Conservation (phyloP, 441 rosid species). For the Biscutella auriculata region DNA sequence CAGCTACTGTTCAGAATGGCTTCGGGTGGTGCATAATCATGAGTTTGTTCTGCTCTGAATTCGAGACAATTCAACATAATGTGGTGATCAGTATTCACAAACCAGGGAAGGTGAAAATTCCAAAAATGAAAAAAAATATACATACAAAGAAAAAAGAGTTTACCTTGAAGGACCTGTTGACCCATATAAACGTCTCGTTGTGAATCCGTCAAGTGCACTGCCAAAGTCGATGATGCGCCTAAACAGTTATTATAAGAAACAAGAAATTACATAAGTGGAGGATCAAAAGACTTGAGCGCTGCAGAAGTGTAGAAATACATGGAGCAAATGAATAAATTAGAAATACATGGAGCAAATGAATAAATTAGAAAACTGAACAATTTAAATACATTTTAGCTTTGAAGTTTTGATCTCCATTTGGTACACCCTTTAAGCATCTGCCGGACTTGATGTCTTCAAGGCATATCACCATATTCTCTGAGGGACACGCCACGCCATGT, state of each 20-base stretch:
- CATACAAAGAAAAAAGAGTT: conserved; percentile 9
- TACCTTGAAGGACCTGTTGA: conserved; percentile 90
- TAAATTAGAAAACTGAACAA: conserved; percentile 13
- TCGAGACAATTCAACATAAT: conserved; percentile 13
- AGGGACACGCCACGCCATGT: conserved; percentile 20
- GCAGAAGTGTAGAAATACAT: background rate
- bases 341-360: no score
- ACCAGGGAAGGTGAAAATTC: background rate
- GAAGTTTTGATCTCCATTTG: conserved; percentile 47
- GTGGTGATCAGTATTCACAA: conserved; percentile 7
- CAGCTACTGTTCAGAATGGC: conserved; percentile 75
- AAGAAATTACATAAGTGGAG: background rate
- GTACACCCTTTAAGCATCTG: conserved; percentile 61
- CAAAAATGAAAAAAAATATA: conserved; percentile 5
- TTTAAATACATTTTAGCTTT: conserved; percentile 51
- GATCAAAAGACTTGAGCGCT: background rate
- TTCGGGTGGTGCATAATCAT: conserved; percentile 87
- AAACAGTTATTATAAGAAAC: conserved; percentile 12
- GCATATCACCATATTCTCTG: conserved; percentile 95
- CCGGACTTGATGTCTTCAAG: conserved; percentile 75
- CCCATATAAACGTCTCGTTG: conserved; percentile 74
- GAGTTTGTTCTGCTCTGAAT: conserved; percentile 84
- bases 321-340: no score
- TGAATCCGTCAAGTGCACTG: conserved; percentile 82
- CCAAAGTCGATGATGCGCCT: conserved; percentile 99